Conservation (phyloP, 257 asterid species). For the Solanum microdontum region DNA sequence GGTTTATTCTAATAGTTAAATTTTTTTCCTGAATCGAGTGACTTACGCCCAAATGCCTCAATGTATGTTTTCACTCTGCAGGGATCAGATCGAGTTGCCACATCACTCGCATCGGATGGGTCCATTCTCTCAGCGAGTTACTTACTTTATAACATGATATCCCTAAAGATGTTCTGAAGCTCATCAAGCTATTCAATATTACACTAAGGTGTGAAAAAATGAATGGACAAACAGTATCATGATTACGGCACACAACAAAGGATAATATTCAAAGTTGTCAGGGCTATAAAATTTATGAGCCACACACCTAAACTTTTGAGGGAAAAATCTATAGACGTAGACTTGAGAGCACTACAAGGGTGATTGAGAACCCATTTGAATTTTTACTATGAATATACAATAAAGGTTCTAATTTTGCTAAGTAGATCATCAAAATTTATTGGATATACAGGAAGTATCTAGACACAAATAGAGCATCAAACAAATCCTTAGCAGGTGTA, state of each 20-base stretch:
- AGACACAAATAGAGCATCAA: background rate
- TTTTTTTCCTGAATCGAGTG: background rate
- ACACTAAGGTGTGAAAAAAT: background rate
- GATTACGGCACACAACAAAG: background rate
- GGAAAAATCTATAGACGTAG: background rate
- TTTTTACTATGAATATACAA: background rate
- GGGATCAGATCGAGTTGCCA: background rate
- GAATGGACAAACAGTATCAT: background rate
- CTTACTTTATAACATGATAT: background rate
- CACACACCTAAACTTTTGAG: background rate
- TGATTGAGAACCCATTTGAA: background rate
- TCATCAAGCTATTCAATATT: background rate
- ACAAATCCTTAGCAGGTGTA: background rate
- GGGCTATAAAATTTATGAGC: background rate
- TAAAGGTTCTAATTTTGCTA: background rate
- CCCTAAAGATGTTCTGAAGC: background rate
- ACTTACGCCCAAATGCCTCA: background rate
- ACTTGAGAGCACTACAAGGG: background rate
- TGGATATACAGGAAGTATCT: background rate
- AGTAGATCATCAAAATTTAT: background rate
- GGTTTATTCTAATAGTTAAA: background rate
- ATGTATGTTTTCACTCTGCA: background rate
- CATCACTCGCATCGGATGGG: background rate
- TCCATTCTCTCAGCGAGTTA: background rate
- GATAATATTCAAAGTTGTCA: background rate